Evolutionary conservation across 2,329 filamentous ascomycete species (phyloP).

Genomic region (Cytospora leucostoma): DNA sequence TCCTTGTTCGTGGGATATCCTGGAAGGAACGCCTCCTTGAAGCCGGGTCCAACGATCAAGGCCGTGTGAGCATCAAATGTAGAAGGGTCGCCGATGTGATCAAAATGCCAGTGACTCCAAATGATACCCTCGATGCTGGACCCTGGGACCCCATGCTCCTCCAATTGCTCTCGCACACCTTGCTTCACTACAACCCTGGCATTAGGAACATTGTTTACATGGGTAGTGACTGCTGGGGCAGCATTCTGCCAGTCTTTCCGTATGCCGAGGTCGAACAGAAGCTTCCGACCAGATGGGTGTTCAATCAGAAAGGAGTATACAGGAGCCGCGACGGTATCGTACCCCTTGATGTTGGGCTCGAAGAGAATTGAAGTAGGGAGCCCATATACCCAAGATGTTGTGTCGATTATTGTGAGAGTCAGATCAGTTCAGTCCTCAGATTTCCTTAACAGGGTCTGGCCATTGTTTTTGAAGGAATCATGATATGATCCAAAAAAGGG

Average conservation of each 20-base stretch:
- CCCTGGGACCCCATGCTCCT: conserved; percentile 36
- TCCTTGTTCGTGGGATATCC: conserved; percentile 30
- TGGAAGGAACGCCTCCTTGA: conserved; percentile 32
- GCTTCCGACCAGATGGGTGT: conserved; percentile 37
- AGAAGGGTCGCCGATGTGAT: conserved; percentile 35
- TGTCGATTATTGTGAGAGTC: conserved; percentile 18
- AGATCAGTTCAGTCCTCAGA: background rate
- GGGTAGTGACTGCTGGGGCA: conserved; percentile 23
- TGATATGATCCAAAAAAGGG: background rate
- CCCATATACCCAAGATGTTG: conserved; percentile 13
- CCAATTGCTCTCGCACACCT: conserved; percentile 44
- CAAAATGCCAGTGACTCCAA: conserved; percentile 37
- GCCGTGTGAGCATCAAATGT: conserved; percentile 32
- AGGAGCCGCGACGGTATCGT: conserved; percentile 40
- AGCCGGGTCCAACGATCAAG: conserved; percentile 37
- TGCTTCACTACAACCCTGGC: conserved; percentile 42
- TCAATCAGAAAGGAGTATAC: conserved; percentile 51
- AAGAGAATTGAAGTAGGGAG: conserved; percentile 8
- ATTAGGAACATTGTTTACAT: conserved; percentile 32
- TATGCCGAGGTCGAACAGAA: conserved; percentile 42
- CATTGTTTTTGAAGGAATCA: background rate
- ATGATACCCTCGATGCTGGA: conserved; percentile 31
- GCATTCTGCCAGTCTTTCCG: conserved; percentile 47
- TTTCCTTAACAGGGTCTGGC: background rate
- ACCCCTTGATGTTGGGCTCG: conserved; percentile 37